Evolutionary conservation across 306 rosid genomes (phyloP).

Genomic region (Sindora glabra): DNA sequence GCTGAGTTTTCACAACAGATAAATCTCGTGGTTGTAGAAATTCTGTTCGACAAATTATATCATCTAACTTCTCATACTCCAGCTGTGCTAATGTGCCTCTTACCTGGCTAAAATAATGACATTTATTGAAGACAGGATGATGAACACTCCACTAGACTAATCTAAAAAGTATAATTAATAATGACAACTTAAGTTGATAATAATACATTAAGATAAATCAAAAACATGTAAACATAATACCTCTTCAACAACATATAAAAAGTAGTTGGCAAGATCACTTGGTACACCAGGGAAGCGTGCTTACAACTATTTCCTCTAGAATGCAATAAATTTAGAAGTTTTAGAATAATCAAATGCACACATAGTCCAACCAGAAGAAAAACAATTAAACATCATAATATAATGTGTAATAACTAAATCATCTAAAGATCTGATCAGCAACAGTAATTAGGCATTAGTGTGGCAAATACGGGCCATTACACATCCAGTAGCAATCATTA

Average conservation of each 20-base stretch:
- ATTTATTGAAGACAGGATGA: slow-evolving; percentile 8
- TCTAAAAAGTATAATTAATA: too few relatives aligned
- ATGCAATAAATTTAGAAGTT: background rate
- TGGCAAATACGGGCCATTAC: slow-evolving; percentile 99
- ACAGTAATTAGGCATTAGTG: slow-evolving; percentile 98
- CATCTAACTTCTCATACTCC: slow-evolving; percentile 91
- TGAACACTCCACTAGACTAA: slow-evolving; percentile 4
- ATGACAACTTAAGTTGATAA: too few relatives aligned
- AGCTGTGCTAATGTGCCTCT: slow-evolving; percentile 92
- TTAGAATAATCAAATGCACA: background rate
- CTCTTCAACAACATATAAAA: slow-evolving; percentile 95
- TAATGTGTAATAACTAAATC: background rate
- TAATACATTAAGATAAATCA: too few relatives aligned
- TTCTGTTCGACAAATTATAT: slow-evolving; percentile 79
- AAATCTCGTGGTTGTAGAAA: slow-evolving; percentile 75
- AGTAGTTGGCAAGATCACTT: slow-evolving; percentile 95
- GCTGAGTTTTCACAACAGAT: slow-evolving; percentile 91
- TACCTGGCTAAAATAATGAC: slow-evolving; percentile 46
- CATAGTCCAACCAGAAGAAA: slow-evolving; percentile 6
- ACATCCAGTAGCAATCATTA: slow-evolving; percentile 96
- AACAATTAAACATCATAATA: slow-evolving; percentile 8
- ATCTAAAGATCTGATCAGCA: slow-evolving; percentile 76
- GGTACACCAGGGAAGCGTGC: slow-evolving; percentile 99
- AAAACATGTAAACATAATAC: slow-evolving; percentile 50
- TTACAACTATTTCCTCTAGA: slow-evolving; percentile 93